Percentiles rank a stretch among this genome's conserved stretches.
Conservation (phyloP, 192 early-diverging fungal species). For the Coemansia sp. region DNA sequence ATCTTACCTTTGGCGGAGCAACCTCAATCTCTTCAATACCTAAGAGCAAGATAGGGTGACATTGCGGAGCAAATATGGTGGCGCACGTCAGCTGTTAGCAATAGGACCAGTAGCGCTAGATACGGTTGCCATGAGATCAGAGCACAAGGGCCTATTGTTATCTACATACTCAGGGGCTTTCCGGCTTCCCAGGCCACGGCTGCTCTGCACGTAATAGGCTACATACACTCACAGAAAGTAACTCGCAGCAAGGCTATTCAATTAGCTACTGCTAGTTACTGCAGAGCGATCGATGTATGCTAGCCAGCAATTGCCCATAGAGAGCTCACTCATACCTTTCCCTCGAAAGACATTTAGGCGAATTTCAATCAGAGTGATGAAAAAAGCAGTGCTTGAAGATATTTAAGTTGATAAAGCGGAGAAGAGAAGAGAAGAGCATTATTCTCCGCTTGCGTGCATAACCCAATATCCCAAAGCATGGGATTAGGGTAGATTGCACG, state of each 20-base stretch:
- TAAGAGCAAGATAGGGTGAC: slow-evolving; percentile 26
- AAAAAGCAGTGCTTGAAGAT: background rate
- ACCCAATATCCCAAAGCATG: background rate
- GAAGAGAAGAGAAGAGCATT: background rate
- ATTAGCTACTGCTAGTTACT: background rate
- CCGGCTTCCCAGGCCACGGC: slow-evolving; percentile 94
- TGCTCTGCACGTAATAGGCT: slow-evolving; percentile 79
- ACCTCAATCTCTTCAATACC: slow-evolving; percentile 93
- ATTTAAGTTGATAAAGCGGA: background rate
- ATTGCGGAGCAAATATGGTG: background rate
- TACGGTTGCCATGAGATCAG: background rate
- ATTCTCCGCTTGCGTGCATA: background rate
- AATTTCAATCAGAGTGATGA: background rate
- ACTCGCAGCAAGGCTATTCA: background rate
- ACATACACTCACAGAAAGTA: background rate
- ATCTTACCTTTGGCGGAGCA: slow-evolving; percentile 73
- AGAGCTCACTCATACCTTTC: slow-evolving; percentile 11
- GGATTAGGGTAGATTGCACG: background rate
- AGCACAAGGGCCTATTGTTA: background rate
- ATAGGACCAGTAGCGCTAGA: background rate
- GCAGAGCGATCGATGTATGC: background rate
- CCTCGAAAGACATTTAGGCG: slow-evolving; percentile 21
- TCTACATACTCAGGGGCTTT: slow-evolving; percentile 88
- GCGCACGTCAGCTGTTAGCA: background rate
- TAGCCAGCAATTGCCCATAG: background rate